These are phyloP conservation scores for Tolypocladium tropicale DNA, from an alignment of 2,329 filamentous ascomycete species.

Conservation along the genomic window DNA sequence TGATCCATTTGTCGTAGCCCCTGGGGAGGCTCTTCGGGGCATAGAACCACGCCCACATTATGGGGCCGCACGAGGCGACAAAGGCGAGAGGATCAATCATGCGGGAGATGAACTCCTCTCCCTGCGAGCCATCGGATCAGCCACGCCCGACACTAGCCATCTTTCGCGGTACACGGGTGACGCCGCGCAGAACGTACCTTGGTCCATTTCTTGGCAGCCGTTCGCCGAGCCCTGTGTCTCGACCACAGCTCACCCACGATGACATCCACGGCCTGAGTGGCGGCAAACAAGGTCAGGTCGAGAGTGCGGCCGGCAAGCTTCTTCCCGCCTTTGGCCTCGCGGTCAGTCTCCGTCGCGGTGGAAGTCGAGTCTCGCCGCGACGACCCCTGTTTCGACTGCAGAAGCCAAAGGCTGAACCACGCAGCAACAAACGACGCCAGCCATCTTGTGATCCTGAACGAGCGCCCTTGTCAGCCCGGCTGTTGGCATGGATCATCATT, in stretches of 20 bases:
- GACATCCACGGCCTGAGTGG: constrained; percentile 62
- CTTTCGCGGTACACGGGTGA: not conserved
- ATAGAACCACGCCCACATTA: constrained; percentile 92
- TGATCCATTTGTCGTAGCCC: constrained; percentile 75
- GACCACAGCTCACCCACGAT: constrained; percentile 57
- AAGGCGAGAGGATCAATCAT: constrained; percentile 60
- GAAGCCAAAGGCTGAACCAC: constrained; percentile 44
- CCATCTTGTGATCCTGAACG: constrained; percentile 43
- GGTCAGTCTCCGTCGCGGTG: not conserved
- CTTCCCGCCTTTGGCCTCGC: constrained; percentile 4
- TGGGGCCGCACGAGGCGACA: constrained; percentile 57
- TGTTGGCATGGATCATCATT: not conserved
- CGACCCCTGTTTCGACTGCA: constrained; percentile 41
- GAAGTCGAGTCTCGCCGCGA: constrained; percentile 13
- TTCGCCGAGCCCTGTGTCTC: constrained; percentile 32
- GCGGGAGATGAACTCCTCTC: constrained; percentile 22
- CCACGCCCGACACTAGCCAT: not conserved
- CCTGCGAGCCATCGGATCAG: constrained; percentile 7
- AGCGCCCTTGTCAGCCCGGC: not conserved
- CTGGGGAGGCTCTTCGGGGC: constrained; percentile 57
- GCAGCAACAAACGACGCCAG: constrained; percentile 48
- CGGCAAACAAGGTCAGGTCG: constrained; percentile 72
- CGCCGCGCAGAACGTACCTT: constrained; percentile 20
- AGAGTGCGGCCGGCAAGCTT: constrained; percentile 59
- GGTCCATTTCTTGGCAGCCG: constrained; percentile 36